phyloP scores from a whole-genome alignment of 768 basidiomycete genomes.

The Tubosaeta sp. region DNA sequence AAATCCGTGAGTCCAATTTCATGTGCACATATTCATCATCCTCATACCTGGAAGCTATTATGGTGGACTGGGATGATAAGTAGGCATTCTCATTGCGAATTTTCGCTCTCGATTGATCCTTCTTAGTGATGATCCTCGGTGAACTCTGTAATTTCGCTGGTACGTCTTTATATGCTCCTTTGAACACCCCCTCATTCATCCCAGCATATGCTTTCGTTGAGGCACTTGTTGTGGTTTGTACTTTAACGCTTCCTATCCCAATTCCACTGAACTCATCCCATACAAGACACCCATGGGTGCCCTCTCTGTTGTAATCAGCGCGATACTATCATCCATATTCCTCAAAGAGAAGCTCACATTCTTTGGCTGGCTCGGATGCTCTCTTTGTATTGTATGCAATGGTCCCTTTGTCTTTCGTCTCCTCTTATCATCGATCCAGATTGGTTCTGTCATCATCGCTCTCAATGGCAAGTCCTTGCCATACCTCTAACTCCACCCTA shows the following conservation, averaged over 20 bases:
- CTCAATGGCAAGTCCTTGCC: conserved; percentile 60
- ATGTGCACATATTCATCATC: conserved; percentile 6
- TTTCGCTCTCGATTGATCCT: background rate
- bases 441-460: conserved; percentile 86
- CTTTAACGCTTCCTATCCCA: background rate
- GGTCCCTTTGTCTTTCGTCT: background rate
- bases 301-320: conserved; percentile 92
- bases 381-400: conserved; percentile 75
- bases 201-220: conserved; percentile 84
- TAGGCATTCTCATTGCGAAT: conserved; percentile 18
- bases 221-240: conserved; percentile 83
- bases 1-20: conserved; percentile 65
- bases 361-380: conserved; percentile 96
- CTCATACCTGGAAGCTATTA: conserved; percentile 46
- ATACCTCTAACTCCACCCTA: background rate
- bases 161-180: conserved; percentile 34
- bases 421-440: conserved; percentile 33
- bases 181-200: conserved; percentile 8
- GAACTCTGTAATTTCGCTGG: conserved; percentile 84
- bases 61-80: conserved; percentile 96
- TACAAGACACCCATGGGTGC: conserved; percentile 88
- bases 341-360: conserved; percentile 90
- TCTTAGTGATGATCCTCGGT: conserved; percentile 84
- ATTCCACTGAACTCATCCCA: conserved; percentile 1
- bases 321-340: conserved; percentile 88